phyloP scores from a whole-genome alignment of 139 green algal genomes.

The Asterochloris sp. region DNA sequence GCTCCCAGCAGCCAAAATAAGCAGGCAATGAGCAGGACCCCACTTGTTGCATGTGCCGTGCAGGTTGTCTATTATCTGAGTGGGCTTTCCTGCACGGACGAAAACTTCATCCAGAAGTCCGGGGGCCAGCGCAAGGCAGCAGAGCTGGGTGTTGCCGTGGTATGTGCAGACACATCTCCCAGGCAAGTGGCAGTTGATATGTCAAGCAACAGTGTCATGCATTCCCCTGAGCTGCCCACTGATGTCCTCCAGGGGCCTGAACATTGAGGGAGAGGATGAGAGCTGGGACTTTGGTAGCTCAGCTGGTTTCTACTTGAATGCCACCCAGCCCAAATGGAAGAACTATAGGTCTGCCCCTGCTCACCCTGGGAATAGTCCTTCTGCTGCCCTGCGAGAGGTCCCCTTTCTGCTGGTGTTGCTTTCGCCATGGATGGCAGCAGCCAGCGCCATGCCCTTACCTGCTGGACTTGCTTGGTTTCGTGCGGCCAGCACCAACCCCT shows the following conservation, averaged over 20 bases:
- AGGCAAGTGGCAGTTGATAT: too few relatives aligned
- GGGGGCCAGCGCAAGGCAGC: conserved; percentile 65
- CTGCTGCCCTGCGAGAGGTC: too few relatives aligned
- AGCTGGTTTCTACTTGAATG: conserved; percentile 85
- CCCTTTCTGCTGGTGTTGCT: too few relatives aligned
- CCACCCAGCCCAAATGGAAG: conserved; percentile 67
- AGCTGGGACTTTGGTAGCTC: conserved; percentile 74
- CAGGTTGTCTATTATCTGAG: conserved; percentile 86
- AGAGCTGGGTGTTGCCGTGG: conserved; percentile 69
- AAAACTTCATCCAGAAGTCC: conserved; percentile 88
- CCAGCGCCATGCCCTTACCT: too few relatives aligned
- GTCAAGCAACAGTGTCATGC: conserved; percentile 54
- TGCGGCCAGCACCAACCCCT: too few relatives aligned
- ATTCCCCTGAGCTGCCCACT: conserved; percentile 79
- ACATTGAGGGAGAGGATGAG: conserved; percentile 40
- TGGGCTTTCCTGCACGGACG: conserved; percentile 92
- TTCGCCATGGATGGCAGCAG: too few relatives aligned
- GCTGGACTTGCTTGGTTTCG: too few relatives aligned
- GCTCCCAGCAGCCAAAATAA: too few relatives aligned
- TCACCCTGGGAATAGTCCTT: too few relatives aligned
- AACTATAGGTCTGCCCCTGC: conserved; percentile 41
- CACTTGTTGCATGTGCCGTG: background rate
- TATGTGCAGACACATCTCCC: conserved; percentile 90
- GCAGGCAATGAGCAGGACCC: too few relatives aligned
- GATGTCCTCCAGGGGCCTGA: conserved; percentile 86